Evolutionary conservation across 331 rosid genomes (phyloP).

Genomic region (Malus hybrid): DNA sequence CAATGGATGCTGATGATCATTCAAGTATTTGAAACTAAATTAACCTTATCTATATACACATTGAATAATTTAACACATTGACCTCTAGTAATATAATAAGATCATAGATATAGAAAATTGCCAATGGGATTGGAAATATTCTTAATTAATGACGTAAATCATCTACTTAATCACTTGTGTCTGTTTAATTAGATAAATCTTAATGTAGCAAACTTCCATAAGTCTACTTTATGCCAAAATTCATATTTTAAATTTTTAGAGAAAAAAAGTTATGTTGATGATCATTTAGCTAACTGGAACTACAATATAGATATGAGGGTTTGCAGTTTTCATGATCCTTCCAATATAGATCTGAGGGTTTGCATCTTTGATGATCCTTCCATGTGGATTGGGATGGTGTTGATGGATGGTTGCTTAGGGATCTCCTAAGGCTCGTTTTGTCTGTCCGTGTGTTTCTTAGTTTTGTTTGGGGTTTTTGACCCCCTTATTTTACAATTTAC

Average conservation of each 20-base stretch:
- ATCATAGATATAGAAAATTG: not conserved
- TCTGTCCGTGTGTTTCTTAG: no score
- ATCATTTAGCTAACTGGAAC: no score
- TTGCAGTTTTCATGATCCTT: no score
- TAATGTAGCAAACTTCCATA: not conserved
- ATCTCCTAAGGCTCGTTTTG: no score
- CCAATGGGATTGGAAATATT: not conserved
- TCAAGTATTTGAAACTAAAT: not conserved
- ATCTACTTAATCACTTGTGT: not conserved
- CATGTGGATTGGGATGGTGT: no score
- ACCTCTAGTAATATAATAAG: not conserved
- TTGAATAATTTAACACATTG: not conserved
- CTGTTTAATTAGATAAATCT: not conserved
- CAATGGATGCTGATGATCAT: conserved; percentile 14
- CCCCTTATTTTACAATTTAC: no score
- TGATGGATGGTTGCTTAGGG: no score
- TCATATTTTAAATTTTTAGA: not conserved
- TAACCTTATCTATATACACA: not conserved
- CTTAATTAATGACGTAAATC: not conserved
- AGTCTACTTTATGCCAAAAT: not conserved
- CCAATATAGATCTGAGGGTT: no score
- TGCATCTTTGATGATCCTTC: no score
- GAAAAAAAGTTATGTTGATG: no score
- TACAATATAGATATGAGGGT: no score
- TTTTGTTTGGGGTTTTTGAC: no score